These are phyloP conservation scores for Cicer pinnatifidum DNA, from an alignment of 306 rosid genomes.

Conservation along the genomic window DNA sequence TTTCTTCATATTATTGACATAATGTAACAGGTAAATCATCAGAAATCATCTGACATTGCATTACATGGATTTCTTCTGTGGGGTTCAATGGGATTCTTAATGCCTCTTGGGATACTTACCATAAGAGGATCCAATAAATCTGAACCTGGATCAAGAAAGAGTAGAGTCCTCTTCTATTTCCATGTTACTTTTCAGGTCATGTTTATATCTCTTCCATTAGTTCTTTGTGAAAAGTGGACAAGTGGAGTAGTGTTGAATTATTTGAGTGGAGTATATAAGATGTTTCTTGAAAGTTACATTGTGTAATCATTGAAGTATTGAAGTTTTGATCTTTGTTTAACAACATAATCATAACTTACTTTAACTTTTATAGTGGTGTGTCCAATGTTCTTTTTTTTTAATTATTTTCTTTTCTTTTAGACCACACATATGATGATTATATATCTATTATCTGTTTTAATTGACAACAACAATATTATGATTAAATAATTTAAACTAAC, in stretches of 20 bases:
- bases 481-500: conserved; percentile 39
- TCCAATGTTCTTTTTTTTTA: conserved; percentile 34
- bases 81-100: conserved; percentile 79
- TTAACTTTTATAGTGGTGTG: conserved; percentile 73
- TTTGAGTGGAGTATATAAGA: conserved; percentile 32
- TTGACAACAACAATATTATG: not conserved
- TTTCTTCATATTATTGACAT: conserved; percentile 24
- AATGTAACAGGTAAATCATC: conserved; percentile 61
- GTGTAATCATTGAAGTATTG: conserved; percentile 48
- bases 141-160: conserved; percentile 57
- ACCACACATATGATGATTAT: conserved; percentile 29
- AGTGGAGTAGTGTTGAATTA: conserved; percentile 25
- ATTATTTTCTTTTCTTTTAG: conserved; percentile 16
- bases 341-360: conserved; percentile 54
- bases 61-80: conserved; percentile 86
- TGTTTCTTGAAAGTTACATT: conserved; percentile 47
- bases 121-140: conserved; percentile 64
- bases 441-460: conserved; percentile 8
- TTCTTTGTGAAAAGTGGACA: not conserved
- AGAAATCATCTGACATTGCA: conserved; percentile 62
- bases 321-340: conserved; percentile 48
- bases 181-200: conserved; percentile 84
- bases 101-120: conserved; percentile 83
- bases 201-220: conserved; percentile 28
- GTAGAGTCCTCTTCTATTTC: conserved; percentile 71